Percentiles rank a stretch among this genome's conserved stretches.
phyloP scores from a whole-genome alignment of 257 asterid species.

The Penstemon barbatus region DNA sequence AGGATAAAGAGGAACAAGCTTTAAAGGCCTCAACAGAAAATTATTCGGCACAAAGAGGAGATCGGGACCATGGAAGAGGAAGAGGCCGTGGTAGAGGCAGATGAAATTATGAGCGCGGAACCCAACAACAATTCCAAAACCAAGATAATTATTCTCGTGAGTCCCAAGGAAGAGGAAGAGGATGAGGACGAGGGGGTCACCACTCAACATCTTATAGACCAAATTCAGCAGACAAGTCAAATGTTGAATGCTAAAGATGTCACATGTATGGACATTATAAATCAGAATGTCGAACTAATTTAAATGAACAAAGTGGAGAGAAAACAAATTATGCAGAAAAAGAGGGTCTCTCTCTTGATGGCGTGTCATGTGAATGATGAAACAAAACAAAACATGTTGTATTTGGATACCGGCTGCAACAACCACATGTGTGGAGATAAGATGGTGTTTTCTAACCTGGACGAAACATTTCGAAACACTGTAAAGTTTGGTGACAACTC shows the following conservation, averaged over 20 bases:
- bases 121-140: too few species aligned
- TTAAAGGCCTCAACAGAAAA: too few species aligned
- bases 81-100: too few species aligned
- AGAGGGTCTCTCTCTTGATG: not conserved
- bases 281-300: not conserved
- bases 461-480: not conserved
- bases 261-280: not conserved
- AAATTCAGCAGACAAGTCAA: not conserved
- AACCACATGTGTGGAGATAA: not conserved
- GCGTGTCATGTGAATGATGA: not conserved
- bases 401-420: conserved; percentile 18
- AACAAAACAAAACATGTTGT: not conserved
- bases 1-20: too few species aligned
- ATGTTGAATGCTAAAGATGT: not conserved
- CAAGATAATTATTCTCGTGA: too few species aligned
- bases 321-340: conserved; percentile 2
- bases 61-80: too few species aligned
- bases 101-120: too few species aligned
- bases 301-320: not conserved
- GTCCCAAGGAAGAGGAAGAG: too few species aligned
- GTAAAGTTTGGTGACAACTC: conserved; percentile 11
- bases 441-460: not conserved
- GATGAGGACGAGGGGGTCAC: too few species aligned
- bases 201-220: not conserved
- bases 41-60: too few species aligned